phyloP scores from a whole-genome alignment of 139 green algal species.

The Eudorina sp. region DNA sequence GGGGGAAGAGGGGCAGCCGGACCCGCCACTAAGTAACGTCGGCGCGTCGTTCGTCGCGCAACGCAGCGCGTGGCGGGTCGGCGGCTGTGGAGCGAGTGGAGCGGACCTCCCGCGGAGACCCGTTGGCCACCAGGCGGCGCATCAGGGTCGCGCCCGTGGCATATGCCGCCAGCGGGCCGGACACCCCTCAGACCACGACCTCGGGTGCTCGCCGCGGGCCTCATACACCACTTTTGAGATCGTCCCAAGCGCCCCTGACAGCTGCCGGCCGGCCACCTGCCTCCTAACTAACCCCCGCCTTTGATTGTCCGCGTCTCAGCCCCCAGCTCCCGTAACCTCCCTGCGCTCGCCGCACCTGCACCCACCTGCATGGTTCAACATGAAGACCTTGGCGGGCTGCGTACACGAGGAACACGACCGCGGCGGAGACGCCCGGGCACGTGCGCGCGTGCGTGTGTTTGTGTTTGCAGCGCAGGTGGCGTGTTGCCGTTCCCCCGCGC shows the following conservation, averaged over 20 bases:
- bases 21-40: background rate
- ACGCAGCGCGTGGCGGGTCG: too few relatives aligned
- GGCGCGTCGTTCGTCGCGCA: background rate
- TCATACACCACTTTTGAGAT: background rate
- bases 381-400: background rate
- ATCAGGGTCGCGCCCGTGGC: background rate
- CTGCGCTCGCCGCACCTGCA: background rate
- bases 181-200: too few relatives aligned
- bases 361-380: constrained; percentile 1
- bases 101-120: background rate
- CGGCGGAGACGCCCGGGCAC: background rate
- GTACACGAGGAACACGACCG: background rate
- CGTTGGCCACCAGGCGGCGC: background rate
- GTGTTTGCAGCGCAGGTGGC: background rate
- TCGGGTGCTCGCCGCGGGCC: background rate
- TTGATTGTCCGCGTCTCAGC: background rate
- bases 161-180: too few relatives aligned
- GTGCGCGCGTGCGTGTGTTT: background rate
- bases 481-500: background rate
- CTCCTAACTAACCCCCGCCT: background rate
- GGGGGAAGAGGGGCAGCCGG: too few relatives aligned
- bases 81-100: background rate
- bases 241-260: background rate
- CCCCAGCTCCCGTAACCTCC: background rate
- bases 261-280: background rate